These are phyloP conservation scores for Triticum turgidum DNA, from an alignment of 176 grass and related monocot species.

Conservation along the genomic window DNA sequence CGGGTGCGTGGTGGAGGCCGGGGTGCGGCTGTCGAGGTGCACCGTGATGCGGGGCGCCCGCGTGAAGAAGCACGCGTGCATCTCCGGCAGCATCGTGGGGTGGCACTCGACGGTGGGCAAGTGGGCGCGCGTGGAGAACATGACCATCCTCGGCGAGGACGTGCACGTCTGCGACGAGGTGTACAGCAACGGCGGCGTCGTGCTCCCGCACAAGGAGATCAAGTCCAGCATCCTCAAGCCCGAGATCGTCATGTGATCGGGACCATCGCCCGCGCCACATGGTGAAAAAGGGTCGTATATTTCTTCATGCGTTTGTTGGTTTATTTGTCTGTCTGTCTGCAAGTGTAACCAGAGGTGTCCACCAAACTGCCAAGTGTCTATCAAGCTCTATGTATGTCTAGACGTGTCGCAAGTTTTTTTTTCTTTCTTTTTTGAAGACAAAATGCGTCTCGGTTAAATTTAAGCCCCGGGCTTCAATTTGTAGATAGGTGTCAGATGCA, in stretches of 20 bases:
- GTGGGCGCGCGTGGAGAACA: conserved; percentile 92
- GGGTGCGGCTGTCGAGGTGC: conserved; percentile 77
- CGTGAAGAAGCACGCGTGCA: conserved; percentile 87
- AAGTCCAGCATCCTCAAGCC: conserved; percentile 90
- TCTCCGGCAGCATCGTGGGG: conserved; percentile 80
- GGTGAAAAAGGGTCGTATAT: not conserved
- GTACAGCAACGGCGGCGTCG: conserved; percentile 90
- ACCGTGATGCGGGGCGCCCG: conserved; percentile 79
- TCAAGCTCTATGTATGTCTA: conserved; percentile 5
- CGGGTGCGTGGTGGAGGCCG: conserved; percentile 75
- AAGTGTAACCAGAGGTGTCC: conserved; percentile 36
- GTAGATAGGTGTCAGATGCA: conserved; percentile 35
- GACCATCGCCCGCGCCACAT: not conserved
- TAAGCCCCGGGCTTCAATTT: not conserved
- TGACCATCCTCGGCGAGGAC: conserved; percentile 92
- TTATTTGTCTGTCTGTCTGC: conserved; percentile 34
- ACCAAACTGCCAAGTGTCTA: not conserved
- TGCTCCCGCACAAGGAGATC: conserved; percentile 95
- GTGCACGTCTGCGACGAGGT: conserved; percentile 91
- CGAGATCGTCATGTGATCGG: conserved; percentile 80
- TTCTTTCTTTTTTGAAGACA: not conserved
- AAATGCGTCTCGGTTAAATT: conserved; percentile 1
- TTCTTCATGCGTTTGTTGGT: conserved; percentile 40
- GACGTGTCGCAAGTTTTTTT: not conserved
- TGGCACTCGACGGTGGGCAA: conserved; percentile 85